These are phyloP conservation scores for Cutaneotrichosporon mucoides DNA, from an alignment of 1,284 basidiomycete species.

Conservation along the genomic window DNA sequence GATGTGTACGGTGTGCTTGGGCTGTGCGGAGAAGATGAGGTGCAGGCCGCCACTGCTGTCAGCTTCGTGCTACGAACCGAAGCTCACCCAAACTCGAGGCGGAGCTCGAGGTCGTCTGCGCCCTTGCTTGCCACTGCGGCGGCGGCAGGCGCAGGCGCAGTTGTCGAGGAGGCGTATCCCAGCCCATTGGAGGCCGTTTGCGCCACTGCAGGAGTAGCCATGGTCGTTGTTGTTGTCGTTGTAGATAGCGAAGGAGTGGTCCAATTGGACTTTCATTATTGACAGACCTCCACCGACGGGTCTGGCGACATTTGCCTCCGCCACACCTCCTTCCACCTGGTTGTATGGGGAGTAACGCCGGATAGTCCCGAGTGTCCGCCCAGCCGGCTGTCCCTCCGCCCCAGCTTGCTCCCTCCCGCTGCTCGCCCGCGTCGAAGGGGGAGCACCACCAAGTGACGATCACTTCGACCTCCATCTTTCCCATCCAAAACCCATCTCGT, in stretches of 20 bases:
- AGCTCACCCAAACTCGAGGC: slow-evolving; percentile 21
- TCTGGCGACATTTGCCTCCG: not conserved
- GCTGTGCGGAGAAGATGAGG: slow-evolving; percentile 67
- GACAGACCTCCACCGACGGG: slow-evolving; percentile 6
- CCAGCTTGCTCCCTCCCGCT: not conserved
- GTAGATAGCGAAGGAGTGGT: not conserved
- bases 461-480: not conserved
- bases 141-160: not conserved
- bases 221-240: not conserved
- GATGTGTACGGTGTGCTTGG: slow-evolving; percentile 60
- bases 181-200: slow-evolving; percentile 23
- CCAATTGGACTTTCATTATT: too few relatives aligned
- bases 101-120: slow-evolving; percentile 15
- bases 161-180: slow-evolving; percentile 21
- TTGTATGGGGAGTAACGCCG: slow-evolving; percentile 4
- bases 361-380: not conserved
- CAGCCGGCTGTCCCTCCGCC: not conserved
- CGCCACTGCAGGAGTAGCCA: slow-evolving; percentile 6
- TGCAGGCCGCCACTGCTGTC: slow-evolving; percentile 72
- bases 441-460: too few relatives aligned
- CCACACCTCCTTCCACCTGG: not conserved
- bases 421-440: not conserved
- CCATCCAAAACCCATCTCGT: not conserved
- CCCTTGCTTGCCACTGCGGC: not conserved
- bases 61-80: not conserved